Base-by-base conservation (phyloP, 177 flowering plant species). In the Vitis hybrid region DNA sequence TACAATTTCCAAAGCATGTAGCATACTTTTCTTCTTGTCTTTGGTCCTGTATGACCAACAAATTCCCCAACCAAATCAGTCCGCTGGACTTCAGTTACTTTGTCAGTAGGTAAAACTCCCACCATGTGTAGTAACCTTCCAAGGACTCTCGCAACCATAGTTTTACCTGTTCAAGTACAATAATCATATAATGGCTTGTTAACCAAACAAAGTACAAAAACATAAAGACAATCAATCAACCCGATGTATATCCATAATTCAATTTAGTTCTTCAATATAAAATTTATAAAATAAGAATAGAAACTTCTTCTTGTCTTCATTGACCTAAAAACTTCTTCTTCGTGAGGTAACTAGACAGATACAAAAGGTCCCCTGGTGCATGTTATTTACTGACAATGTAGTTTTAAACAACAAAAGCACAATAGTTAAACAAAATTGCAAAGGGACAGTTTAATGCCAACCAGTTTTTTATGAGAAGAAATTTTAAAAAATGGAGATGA, bases 1-100 rank as follows among this genome's bases (percentile, higher is more conserved):
- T 11, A 17, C 18, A 30, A 67, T n/a, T 48, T 45, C 45, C 65
- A 23, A 61, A 23, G 58, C n/a, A 13, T 15, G 12, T 26, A 51
- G 23, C 39, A 51, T 80, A 92, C 99, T 97, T 86, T 91, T 81
- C 91, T 88, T 80, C 97, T 85, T 17, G 99, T 96, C 81, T 94
- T 94, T 39, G 99, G 99, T 34, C 99, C 99, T 15, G 97, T 96
- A 71, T 94, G 99, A 63, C 98, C 98, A 71, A 96, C 97, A 82
- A 92, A 96, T 80, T 96, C 98, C 26, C 99, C 99, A 69, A 96
- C 99, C 82, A 96, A 78, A 85, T 96, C 98, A 1, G 98, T 96
- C 68, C 99, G 78, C 69, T 96, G 99, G 52, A 94, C 98, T 84
- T 96, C 99, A 45, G 95, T 96, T 70, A 96, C 99, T 82, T 74